phyloP scores from a whole-genome alignment of 108 stramenopile species.

The Bacterosira constricta region DNA sequence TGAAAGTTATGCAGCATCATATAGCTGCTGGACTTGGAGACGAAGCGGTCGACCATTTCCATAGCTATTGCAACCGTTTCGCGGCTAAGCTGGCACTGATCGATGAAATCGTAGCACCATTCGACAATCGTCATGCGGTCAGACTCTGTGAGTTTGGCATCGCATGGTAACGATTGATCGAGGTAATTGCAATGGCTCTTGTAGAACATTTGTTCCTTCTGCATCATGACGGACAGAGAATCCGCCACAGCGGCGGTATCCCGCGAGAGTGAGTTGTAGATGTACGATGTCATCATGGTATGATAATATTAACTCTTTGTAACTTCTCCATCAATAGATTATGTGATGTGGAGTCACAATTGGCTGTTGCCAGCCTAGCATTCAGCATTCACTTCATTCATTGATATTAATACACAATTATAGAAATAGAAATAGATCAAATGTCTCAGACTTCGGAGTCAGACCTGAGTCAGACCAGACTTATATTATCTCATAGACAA shows the following conservation, averaged over 20 bases:
- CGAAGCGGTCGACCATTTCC: constrained; percentile 27
- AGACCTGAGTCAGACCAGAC: too few species aligned
- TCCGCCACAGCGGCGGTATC: neutral
- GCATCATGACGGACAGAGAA: neutral
- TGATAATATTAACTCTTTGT: too few species aligned
- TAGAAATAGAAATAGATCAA: too few species aligned
- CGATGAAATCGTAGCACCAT: constrained; percentile 28
- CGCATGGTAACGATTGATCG: neutral
- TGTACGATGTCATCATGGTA: too few species aligned
- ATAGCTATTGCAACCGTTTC: constrained; percentile 19
- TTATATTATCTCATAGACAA: too few species aligned
- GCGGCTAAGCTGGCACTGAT: constrained; percentile 10
- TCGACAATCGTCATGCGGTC: constrained; percentile 16
- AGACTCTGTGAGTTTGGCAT: neutral
- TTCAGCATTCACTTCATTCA: too few species aligned
- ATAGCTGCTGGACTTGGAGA: neutral
- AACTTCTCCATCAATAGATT: too few species aligned
- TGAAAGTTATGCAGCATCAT: constrained; percentile 49
- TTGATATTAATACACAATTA: too few species aligned
- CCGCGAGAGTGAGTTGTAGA: too few species aligned
- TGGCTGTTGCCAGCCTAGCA: too few species aligned
- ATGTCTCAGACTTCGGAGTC: too few species aligned
- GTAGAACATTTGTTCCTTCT: neutral
- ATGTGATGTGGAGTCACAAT: too few species aligned
- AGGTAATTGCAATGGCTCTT: neutral